phyloP scores from a whole-genome alignment of 106 monocot species.

The Narthecium ossifragum region DNA sequence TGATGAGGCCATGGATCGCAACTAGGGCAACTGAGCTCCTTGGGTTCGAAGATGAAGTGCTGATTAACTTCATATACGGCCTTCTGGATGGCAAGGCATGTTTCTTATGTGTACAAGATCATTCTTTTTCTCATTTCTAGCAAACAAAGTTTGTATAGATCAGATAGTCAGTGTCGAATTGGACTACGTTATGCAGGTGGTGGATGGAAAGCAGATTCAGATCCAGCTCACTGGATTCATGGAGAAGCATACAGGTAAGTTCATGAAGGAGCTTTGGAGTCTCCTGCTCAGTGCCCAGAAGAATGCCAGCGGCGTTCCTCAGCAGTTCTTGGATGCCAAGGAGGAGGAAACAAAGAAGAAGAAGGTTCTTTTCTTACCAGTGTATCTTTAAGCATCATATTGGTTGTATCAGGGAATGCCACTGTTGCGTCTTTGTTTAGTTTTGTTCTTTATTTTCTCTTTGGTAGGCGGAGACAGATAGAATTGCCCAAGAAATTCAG shows the following conservation, averaged over 20 bases:
- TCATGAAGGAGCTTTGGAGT: constrained; percentile 96
- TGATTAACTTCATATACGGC: constrained; percentile 91
- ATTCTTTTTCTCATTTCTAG: too few relatives aligned
- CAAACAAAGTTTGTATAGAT: too few relatives aligned
- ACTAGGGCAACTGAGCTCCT: constrained; percentile 81
- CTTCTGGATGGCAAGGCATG: constrained; percentile 74
- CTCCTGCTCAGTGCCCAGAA: constrained; percentile 83
- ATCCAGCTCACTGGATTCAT: constrained; percentile 94
- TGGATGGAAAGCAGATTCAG: constrained; percentile 92
- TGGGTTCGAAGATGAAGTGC: constrained; percentile 97
- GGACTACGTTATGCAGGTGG: constrained; percentile 29
- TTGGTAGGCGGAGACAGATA: constrained; percentile 59
- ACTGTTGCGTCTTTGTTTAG: not conserved
- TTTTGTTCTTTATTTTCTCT: not conserved
- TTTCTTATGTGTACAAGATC: not conserved
- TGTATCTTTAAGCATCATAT: not conserved
- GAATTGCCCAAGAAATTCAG: constrained; percentile 70
- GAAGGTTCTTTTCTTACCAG: constrained; percentile 44
- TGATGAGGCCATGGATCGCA: constrained; percentile 95
- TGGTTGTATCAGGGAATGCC: not conserved
- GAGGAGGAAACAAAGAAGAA: constrained; percentile 73
- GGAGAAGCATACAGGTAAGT: constrained; percentile 94
- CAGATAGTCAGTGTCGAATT: too few relatives aligned
- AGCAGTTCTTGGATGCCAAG: constrained; percentile 95
- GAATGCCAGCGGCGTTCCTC: constrained; percentile 92